Evolutionary conservation across 441 rosid genomes (phyloP), one percentile per base, ranked within the genome.

Genomic region (Breynia disticha): DNA sequence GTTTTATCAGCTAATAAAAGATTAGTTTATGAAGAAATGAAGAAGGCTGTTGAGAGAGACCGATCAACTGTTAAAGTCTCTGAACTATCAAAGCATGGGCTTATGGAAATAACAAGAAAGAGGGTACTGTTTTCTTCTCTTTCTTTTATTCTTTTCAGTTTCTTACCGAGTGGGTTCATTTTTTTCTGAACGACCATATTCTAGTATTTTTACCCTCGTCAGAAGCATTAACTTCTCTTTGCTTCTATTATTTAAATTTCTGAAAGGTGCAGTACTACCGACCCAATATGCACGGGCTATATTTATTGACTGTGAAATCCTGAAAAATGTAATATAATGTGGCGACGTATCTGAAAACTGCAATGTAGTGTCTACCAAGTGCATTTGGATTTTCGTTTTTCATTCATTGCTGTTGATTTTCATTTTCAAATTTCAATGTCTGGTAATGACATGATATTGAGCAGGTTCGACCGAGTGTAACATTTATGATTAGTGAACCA

Each of bases 61-160:
- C 74, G 98, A 65, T 87, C 98, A 50, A 66, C 65, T 50, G 95
- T 87, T 74, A 91, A 80, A 66, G 94, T 91, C 57, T 86, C 89
- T 61, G 98, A 91, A 73, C 68, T 91, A 62, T 91, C 98, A 47
- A 88, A 77, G 72, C 81, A 87, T 44, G 98, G 98, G 55, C 94
- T 91, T 16, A 91, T 91, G 98, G 98, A 91, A 71, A 91, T 91
- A 55, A 91, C 94, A 59, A 81, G 98, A 73, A 84, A 87, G 79
- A 86, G 98, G 87, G 96, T 91, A 80, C 53, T 68, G 41, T 50
- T 28, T 48, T 43, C 28, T 17, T 42, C 35, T 56, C 41, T 61
- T 46, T 32, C 38, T 60, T 9, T 37, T 68, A 53, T 21, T 59
- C 35, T 44, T 54, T 42, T n/a, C n/a, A 38, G 52, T 48, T 52